Evolutionary conservation across 1,139 yeast species (phyloP).

Genomic region (Candida tropicalis): DNA sequence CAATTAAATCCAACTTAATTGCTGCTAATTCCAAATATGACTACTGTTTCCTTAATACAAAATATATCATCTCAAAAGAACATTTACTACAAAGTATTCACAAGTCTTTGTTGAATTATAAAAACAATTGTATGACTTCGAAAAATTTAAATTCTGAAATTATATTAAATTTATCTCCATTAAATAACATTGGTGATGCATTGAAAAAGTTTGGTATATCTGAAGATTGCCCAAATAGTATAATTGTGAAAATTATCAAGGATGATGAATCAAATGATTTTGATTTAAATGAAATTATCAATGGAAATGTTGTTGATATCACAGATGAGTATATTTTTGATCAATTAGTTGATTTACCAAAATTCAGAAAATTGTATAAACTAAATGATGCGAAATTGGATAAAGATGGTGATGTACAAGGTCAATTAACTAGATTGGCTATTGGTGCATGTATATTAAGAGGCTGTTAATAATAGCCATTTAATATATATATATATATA

Average conservation of each 20-base stretch:
- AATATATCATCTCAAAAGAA: slow-evolving; percentile 39
- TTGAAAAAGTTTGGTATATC: slow-evolving; percentile 46
- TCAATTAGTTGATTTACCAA: slow-evolving; percentile 27
- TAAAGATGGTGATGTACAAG: slow-evolving; percentile 23
- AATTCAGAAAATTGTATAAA: slow-evolving; percentile 43
- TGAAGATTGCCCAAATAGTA: slow-evolving; percentile 27
- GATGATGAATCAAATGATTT: slow-evolving; percentile 10
- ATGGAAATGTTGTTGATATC: slow-evolving; percentile 17
- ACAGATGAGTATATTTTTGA: slow-evolving; percentile 28
- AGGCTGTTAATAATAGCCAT: slow-evolving; percentile 26
- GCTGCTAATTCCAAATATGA: slow-evolving; percentile 37
- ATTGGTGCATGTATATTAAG: slow-evolving; percentile 43
- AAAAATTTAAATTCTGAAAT: slow-evolving; percentile 47
- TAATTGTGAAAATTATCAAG: slow-evolving; percentile 35
- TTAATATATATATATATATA: background rate
- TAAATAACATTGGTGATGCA: slow-evolving; percentile 48
- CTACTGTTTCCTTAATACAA: slow-evolving; percentile 43
- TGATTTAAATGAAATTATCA: slow-evolving; percentile 15
- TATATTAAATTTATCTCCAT: slow-evolving; percentile 43
- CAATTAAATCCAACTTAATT: slow-evolving; percentile 33
- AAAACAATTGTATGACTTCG: slow-evolving; percentile 34
- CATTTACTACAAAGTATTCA: slow-evolving; percentile 38
- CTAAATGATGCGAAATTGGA: slow-evolving; percentile 32
- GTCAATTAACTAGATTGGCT: slow-evolving; percentile 34
- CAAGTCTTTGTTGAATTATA: slow-evolving; percentile 35